Conservation (phyloP, 345 rosid genomes). For the Moringa oleifera region DNA sequence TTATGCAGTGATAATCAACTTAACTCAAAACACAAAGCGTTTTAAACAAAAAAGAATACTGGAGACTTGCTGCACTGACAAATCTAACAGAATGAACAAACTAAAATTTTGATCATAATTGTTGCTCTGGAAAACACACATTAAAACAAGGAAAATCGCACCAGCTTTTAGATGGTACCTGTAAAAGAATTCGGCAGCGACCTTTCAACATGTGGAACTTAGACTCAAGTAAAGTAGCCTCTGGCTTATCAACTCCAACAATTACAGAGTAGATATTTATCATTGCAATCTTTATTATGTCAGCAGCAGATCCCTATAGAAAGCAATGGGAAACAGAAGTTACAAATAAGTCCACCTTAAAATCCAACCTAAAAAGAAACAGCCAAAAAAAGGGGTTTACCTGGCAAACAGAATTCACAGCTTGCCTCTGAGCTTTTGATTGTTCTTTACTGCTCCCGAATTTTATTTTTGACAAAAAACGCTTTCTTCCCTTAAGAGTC, state of each 20-base stretch:
- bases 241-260: conserved; percentile 35
- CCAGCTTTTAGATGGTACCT: conserved; percentile 37
- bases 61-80: not conserved
- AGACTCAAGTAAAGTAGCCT: conserved; percentile 31
- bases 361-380: not conserved
- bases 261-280: conserved; percentile 59
- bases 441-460: conserved; percentile 74
- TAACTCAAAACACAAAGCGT: no score
- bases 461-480: conserved; percentile 90
- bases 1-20: no score
- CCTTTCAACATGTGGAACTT: conserved; percentile 66
- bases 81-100: not conserved
- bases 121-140: no score
- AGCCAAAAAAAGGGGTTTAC: conserved; percentile 28
- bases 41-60: no score
- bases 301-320: conserved; percentile 93
- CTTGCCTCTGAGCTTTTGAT: conserved; percentile 95
- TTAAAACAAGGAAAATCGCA: not conserved
- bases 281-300: conserved; percentile 94
- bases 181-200: conserved; percentile 77
- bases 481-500: conserved; percentile 88
- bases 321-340: conserved; percentile 19
- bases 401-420: conserved; percentile 96
- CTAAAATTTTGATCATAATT: no score
- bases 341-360: not conserved